These are phyloP conservation scores for Erythrophleum fordii DNA, from an alignment of 306 rosid genomes.

Conservation along the genomic window DNA sequence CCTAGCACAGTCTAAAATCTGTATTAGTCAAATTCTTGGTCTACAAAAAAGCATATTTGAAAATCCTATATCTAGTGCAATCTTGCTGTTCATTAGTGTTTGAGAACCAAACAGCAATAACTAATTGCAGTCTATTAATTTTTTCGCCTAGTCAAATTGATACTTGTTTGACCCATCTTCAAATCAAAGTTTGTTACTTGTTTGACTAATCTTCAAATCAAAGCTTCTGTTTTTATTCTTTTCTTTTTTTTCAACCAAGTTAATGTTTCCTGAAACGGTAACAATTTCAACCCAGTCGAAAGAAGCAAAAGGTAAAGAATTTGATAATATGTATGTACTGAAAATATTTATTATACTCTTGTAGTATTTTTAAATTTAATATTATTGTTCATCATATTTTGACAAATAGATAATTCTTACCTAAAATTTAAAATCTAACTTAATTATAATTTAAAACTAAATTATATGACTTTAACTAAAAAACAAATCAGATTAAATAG, in stretches of 20 bases:
- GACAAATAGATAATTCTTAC: not conserved
- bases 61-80: not conserved
- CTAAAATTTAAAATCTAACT: not conserved
- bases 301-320: not conserved
- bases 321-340: not conserved
- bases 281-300: not conserved
- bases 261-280: not conserved
- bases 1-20: not conserved
- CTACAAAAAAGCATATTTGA: not conserved
- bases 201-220: constrained; percentile 38
- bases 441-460: no score
- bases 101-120: constrained; percentile 39
- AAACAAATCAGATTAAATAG: not conserved
- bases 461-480: not conserved
- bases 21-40: not conserved
- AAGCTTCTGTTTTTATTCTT: not conserved
- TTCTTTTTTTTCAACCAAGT: constrained; percentile 22
- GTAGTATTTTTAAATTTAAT: not conserved
- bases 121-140: constrained; percentile 32
- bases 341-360: not conserved
- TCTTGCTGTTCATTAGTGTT: constrained; percentile 27
- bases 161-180: constrained; percentile 37
- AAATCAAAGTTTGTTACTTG: constrained; percentile 7
- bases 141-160: constrained; percentile 20
- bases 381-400: not conserved